Evolutionary conservation across 768 basidiomycete species (phyloP), one percentile per base, ranked within the genome.

Genomic region (Phanerodontia chrysosporium): DNA sequence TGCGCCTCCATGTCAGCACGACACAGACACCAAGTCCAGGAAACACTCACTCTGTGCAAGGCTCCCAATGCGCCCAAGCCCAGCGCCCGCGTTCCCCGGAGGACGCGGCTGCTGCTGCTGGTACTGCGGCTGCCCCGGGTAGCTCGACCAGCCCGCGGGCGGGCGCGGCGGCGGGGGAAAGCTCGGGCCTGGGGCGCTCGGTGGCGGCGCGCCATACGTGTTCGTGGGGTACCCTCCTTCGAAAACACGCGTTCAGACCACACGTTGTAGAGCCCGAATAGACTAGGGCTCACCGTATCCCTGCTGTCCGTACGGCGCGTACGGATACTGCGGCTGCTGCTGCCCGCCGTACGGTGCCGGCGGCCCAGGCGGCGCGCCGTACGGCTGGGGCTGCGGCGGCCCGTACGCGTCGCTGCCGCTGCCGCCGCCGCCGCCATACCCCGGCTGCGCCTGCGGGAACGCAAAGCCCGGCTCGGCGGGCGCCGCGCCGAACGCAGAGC

Each of bases 41-140:
- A 35, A 46, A 28, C 51, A 80, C 84, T 67, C 64, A 87, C 85
- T 77, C 48, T 82, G 78, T 25, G 82, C 76, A 45, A 86, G 62
- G 59, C 62, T 73, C 58, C 73, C 77, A 14, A 84, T 72, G 53
- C 39, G 46, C 4, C 45, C 52, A 6, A 51, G 21, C 14, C 51
- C 45, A 39, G 9, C 39, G 25, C 45, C 44, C 16, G 18, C 13
- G 28, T 12, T 22, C 1, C 36, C 24, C 44, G 36, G 42, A 44
- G 42, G 45, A 13, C 53, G 53, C 25, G 8, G 14, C 24, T 22
- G 28, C 55, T 22, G 29, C 45, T 13, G 55, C 44, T 29, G 54
- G 18, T 45, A 16, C 39, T 45, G n/a, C n/a, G n/a, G 28, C 16
- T 29, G 21, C 25, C 55, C 42, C 14, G 51, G 51, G 51, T 51